Conservation (phyloP, 116 monocot species). For the Zostera marina region DNA sequence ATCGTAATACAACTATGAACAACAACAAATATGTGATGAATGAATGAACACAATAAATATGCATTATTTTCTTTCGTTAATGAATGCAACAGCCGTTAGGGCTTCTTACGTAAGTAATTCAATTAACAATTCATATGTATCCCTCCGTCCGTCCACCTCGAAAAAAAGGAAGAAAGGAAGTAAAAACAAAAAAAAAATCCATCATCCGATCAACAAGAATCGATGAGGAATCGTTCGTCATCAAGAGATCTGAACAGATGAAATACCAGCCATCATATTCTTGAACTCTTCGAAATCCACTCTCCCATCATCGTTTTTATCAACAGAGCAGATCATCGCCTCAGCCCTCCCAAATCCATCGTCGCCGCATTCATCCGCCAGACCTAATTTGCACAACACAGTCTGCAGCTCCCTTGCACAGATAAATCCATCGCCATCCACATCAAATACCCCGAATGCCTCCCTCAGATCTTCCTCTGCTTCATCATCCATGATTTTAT, state of each 20-base stretch:
- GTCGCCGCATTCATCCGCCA: constrained; percentile 19
- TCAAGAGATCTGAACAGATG: not conserved
- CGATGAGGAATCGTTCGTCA: not conserved
- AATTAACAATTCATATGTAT: too few species aligned
- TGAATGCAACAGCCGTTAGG: too few species aligned
- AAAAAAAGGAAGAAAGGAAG: not conserved
- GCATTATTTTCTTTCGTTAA: too few species aligned
- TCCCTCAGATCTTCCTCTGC: constrained; percentile 13
- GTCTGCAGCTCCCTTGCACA: constrained; percentile 12
- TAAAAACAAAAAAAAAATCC: not conserved
- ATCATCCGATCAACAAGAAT: not conserved
- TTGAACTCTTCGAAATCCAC: constrained; percentile 80
- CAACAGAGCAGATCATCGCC: constrained; percentile 60
- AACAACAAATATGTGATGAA: too few species aligned
- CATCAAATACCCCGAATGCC: constrained; percentile 15
- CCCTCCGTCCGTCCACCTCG: too few species aligned
- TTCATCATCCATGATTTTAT: not conserved
- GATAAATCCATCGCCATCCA: constrained; percentile 14
- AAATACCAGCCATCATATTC: constrained; percentile 44
- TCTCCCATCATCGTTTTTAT: constrained; percentile 36
- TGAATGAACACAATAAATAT: too few species aligned
- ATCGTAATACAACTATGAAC: too few species aligned
- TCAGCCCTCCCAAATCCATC: constrained; percentile 25
- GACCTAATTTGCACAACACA: constrained; percentile 9
- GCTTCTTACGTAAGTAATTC: too few species aligned